A percentile compares a stretch with the other conserved stretches of the same genome.
Evolutionary conservation across 768 basidiomycete species (phyloP).

Genomic region (Russula earlei): DNA sequence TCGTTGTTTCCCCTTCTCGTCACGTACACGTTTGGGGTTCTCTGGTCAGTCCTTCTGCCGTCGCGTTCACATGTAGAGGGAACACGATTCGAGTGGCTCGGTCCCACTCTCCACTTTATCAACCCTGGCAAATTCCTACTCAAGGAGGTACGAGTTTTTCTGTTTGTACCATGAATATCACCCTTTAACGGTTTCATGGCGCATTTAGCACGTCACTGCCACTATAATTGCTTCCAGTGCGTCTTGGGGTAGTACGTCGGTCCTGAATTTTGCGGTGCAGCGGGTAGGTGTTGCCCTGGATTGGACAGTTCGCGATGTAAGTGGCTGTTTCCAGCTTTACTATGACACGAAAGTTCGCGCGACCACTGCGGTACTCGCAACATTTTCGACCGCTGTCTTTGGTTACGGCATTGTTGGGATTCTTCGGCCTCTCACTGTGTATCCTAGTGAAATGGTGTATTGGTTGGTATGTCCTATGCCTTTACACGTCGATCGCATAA

Average conservation of each 20-base stretch:
- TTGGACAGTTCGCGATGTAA: background rate
- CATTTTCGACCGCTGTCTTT: constrained; percentile 56
- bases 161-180: background rate
- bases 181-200: no score
- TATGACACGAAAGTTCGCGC: constrained; percentile 48
- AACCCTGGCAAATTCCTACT: constrained; percentile 50
- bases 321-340: constrained; percentile 34
- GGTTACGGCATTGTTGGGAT: constrained; percentile 57
- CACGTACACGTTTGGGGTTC: constrained; percentile 40
- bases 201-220: constrained; percentile 43
- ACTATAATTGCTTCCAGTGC: constrained; percentile 51
- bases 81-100: constrained; percentile 35
- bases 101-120: constrained; percentile 35
- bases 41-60: constrained; percentile 42
- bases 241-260: constrained; percentile 41
- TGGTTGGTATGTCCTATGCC: constrained; percentile 35
- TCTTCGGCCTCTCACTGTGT: constrained; percentile 47
- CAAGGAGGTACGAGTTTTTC: constrained; percentile 42
- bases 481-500: background rate
- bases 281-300: constrained; percentile 29
- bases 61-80: constrained; percentile 34
- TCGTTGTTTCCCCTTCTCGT: constrained; percentile 49
- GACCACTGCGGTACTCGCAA: constrained; percentile 48
- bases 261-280: constrained; percentile 54
- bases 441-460: constrained; percentile 57